These are phyloP conservation scores for Pseudogymnoascus sp. DNA, from an alignment of 2,329 filamentous ascomycete genomes.

Conservation along the genomic window DNA sequence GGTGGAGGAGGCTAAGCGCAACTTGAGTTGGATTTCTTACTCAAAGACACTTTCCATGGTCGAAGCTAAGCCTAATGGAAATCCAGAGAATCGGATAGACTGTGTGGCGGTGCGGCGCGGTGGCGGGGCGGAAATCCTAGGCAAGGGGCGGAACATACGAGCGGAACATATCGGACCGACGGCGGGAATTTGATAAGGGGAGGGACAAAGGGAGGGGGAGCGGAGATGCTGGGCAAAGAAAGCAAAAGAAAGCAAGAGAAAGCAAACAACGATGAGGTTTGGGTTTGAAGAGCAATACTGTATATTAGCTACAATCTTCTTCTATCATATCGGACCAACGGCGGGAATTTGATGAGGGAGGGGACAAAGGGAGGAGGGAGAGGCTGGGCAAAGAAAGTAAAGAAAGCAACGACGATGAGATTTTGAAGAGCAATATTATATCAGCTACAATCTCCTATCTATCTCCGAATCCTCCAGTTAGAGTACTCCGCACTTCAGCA, in stretches of 20 bases:
- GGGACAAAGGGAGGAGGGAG: not conserved
- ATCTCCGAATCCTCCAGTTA: not conserved
- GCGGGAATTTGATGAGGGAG: too few species aligned
- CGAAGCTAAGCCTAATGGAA: constrained; percentile 9
- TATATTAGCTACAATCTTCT: not conserved
- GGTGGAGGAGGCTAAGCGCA: constrained; percentile 5
- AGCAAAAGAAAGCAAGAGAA: not conserved
- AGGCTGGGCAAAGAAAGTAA: not conserved
- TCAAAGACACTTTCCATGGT: not conserved
- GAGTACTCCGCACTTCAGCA: not conserved
- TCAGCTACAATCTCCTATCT: not conserved
- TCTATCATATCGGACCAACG: not conserved
- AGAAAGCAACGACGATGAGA: not conserved
- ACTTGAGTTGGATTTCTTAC: constrained; percentile 4
- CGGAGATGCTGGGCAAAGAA: not conserved
- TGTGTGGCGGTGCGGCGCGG: not conserved
- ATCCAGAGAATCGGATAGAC: constrained; percentile 9
- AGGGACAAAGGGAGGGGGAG: not conserved
- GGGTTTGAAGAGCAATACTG: not conserved
- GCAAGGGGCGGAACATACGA: not conserved
- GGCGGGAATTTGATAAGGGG: not conserved
- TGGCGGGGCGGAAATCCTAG: constrained; percentile 3
- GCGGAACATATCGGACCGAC: not conserved
- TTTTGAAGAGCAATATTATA: not conserved
- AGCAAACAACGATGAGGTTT: not conserved